Base-by-base conservation (phyloP, 257 asterid genomes). In the Craterostigma plantagineum region DNA sequence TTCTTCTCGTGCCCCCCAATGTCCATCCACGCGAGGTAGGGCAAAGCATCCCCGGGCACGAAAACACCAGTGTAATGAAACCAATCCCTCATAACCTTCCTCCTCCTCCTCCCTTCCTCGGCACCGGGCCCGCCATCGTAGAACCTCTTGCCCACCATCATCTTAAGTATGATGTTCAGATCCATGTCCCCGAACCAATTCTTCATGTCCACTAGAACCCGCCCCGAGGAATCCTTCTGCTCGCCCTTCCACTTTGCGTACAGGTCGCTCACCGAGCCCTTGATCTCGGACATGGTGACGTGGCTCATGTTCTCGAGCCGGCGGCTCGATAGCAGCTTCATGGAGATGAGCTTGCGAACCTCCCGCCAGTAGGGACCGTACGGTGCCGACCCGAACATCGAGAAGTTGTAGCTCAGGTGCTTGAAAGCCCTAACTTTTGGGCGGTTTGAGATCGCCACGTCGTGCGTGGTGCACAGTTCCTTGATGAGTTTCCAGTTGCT, bases 1-100 rank as follows among this genome's bases (percentile, higher is more conserved):
- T 12, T 54, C 56, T 54, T 64, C 53, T 64, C 70, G 23, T 34
- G 45, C 14, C 70, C 70, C 9, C 65, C 70, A 6, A 64, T 7
- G 51, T 58, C 62, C 14, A 64, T 16, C 65, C 65, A 64, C 42
- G 53, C 53, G 9, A 58, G 35, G 40, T 8, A 58, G 0, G 70
- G 70, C 12, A 64, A 10, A 7, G 59, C 55, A 16, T 64, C 70
- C 0, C 50, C 65, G 36, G 51, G 39, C 18, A 54, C 50, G 35
- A 63, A 49, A 51, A 6, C 0, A 41, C 65, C 65, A 35, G 35
- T 8, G 45, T 58, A 14, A 23, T 35, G 18, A 30, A 63, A 58
- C 35, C 50, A 49, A 11, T 46, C 50, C 35, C 59, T 34, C 18
- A 63, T 30, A 14, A 49, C 62, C 39, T 7, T 27, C 60, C 49